These are phyloP conservation scores for Candida albicans DNA, from an alignment of 1,139 yeast genomes.

Conservation along the genomic window DNA sequence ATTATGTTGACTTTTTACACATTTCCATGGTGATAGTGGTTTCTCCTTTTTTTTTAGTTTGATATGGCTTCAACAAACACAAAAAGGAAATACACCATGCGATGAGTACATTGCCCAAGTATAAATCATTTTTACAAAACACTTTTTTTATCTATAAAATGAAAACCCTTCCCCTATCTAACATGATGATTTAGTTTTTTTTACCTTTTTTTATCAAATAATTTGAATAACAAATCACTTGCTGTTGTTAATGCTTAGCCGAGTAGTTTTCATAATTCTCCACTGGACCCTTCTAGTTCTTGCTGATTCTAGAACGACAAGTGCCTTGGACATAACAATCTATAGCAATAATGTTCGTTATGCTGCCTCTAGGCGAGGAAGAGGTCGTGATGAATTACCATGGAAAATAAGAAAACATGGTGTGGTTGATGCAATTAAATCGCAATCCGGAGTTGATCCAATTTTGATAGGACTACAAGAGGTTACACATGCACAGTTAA, in stretches of 20 bases:
- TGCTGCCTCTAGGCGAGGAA: conserved; percentile 23
- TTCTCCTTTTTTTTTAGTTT: too few relatives aligned
- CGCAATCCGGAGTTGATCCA: conserved; percentile 23
- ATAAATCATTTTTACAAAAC: too few relatives aligned
- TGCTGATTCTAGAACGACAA: conserved; percentile 3
- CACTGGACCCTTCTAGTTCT: background rate
- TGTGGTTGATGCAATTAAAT: conserved; percentile 27
- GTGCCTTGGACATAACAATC: conserved; percentile 22
- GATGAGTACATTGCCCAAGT: too few relatives aligned
- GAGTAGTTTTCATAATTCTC: background rate
- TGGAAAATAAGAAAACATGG: conserved; percentile 30
- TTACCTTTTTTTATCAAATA: background rate
- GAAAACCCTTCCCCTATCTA: too few relatives aligned
- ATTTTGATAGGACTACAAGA: conserved; percentile 36
- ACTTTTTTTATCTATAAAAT: too few relatives aligned
- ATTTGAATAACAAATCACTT: background rate
- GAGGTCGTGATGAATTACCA: conserved; percentile 28
- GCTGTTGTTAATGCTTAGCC: too few relatives aligned
- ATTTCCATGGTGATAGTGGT: too few relatives aligned
- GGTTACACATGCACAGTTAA: conserved; percentile 27
- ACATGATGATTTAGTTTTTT: background rate
- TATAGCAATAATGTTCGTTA: conserved; percentile 39
- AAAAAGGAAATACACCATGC: too few relatives aligned
- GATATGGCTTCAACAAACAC: too few relatives aligned
- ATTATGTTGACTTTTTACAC: too few relatives aligned